Percentiles rank a stretch among this genome's conserved stretches.
These are phyloP conservation scores for Sporothrix pseudoabietina DNA, from an alignment of 2,329 filamentous ascomycete species.

Conservation along the genomic window DNA sequence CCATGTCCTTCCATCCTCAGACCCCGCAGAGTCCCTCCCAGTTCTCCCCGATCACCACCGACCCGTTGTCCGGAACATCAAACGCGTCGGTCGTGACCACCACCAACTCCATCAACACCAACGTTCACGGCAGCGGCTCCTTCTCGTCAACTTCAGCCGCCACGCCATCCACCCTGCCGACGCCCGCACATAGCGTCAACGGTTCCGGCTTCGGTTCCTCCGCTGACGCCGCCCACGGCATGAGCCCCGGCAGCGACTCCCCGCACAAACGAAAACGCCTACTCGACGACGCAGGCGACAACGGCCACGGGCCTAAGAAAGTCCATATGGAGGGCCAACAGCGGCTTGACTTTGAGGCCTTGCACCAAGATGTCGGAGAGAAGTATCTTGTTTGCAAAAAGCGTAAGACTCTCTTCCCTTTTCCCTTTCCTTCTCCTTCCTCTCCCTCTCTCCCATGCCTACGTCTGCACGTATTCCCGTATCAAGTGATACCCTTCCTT, in stretches of 20 bases:
- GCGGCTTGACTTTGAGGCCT: conserved; percentile 63
- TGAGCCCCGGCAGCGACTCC: conserved; percentile 53
- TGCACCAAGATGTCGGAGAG: conserved; percentile 66
- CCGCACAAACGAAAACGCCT: conserved; percentile 65
- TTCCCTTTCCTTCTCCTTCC: conserved; percentile 33
- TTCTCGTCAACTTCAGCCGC: conserved; percentile 54
- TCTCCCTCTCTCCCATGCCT: background rate
- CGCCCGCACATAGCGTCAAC: conserved; percentile 65
- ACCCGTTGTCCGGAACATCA: conserved; percentile 47
- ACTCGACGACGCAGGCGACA: conserved; percentile 58
- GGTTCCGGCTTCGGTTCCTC: conserved; percentile 53
- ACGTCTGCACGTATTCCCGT: background rate
- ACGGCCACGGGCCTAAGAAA: conserved; percentile 57
- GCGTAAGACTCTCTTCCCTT: conserved; percentile 54
- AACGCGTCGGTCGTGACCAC: conserved; percentile 28
- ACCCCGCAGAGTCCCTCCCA: conserved; percentile 69
- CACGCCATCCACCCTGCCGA: conserved; percentile 56
- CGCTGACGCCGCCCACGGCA: conserved; percentile 49
- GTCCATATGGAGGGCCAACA: conserved; percentile 60
- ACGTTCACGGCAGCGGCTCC: conserved; percentile 41
- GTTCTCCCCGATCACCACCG: conserved; percentile 58
- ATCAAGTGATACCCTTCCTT: background rate
- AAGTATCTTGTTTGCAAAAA: conserved; percentile 69
- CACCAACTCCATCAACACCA: conserved; percentile 48
- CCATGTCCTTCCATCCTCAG: conserved; percentile 68